Evolutionary conservation across 1,284 basidiomycete species (phyloP), one percentile per base, ranked within the genome.

Genomic region (Cryptococcus amylolentus): DNA sequence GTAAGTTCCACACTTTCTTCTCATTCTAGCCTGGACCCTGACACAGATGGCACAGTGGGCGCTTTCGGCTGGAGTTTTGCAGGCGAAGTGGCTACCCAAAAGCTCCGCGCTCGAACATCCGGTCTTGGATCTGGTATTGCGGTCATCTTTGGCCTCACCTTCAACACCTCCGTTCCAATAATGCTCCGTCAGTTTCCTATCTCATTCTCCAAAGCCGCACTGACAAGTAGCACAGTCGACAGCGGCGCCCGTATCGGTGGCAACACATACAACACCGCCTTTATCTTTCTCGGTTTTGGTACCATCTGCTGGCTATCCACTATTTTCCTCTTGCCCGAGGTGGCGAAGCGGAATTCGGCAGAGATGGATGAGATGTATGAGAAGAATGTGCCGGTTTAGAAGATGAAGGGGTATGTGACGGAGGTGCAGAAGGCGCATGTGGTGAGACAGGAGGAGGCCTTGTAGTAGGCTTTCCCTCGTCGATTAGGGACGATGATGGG

Each of bases 351-450:
- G 42, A 61, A 55, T 39, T 52, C 65, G 2, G 65, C 67, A 18
- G 67, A 69, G 52, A 44, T 69, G 12, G 67, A 69, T 53, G 67
- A 69, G 55, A 56, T 69, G 60, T 69, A 63, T 54, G 59, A 63
- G 51, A 61, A 60, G 40, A 49, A 54, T 28, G 49, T 69, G 7
- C 54, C 58, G 2, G 57, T 65, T 13, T 65, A 65, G 62, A 55
- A 57, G 35, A 59, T 62, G 63, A 48, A 38, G 18, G 52, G 52
- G 27, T 61, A 55, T 49, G 58, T 64, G 8, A 67, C 66, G 2
- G 63, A 64, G 18, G 65, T 62, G 13, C 56, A 67, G 46, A 58
- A 54, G 52, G 52, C 49, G 42, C 56, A 57, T 18, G 31, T 35
- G 14, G 52, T 50, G 16, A 51, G 57, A 38, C 12, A 28, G 7